These are phyloP conservation scores for Clonostachys byssicola DNA, from an alignment of 2,329 filamentous ascomycete genomes.

Conservation along the genomic window DNA sequence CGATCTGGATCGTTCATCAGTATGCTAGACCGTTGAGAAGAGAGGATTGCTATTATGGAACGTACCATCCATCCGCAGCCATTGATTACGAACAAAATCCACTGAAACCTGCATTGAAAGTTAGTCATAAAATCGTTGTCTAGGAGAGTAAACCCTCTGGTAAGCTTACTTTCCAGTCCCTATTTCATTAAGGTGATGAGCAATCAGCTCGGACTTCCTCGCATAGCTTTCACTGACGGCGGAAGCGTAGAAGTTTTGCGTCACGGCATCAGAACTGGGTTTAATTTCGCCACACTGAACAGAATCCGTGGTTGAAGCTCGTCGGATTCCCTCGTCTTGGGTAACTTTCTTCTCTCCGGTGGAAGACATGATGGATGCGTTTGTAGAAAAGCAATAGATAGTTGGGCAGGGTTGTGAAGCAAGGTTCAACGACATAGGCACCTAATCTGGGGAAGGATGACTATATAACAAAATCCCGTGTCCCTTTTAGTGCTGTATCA, in stretches of 20 bases:
- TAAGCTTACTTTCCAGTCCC: constrained; percentile 25
- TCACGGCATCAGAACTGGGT: constrained; percentile 4
- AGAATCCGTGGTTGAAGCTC: no score
- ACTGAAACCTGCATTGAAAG: constrained; percentile 24
- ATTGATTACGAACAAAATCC: constrained; percentile 36
- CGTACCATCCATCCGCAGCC: constrained; percentile 37
- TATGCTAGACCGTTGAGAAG: no score
- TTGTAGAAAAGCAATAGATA: no score
- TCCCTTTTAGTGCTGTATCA: no score
- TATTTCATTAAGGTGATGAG: constrained; percentile 17
- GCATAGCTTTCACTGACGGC: constrained; percentile 20
- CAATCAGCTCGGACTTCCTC: constrained; percentile 23
- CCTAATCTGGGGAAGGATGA: not conserved
- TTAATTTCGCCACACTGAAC: no score
- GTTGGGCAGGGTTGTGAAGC: no score
- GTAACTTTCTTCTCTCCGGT: no score
- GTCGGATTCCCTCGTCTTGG: no score
- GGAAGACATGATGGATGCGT: no score
- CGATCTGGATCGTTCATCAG: constrained; percentile 4
- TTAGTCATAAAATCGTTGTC: no score
- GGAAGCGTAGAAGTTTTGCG: constrained; percentile 29
- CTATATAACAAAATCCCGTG: no score
- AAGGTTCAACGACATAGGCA: constrained; percentile 53
- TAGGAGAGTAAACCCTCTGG: not conserved
- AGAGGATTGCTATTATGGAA: no score